These are phyloP conservation scores for Penicillium pancosmium DNA, from an alignment of 495 filamentous ascomycete species.

Conservation along the genomic window DNA sequence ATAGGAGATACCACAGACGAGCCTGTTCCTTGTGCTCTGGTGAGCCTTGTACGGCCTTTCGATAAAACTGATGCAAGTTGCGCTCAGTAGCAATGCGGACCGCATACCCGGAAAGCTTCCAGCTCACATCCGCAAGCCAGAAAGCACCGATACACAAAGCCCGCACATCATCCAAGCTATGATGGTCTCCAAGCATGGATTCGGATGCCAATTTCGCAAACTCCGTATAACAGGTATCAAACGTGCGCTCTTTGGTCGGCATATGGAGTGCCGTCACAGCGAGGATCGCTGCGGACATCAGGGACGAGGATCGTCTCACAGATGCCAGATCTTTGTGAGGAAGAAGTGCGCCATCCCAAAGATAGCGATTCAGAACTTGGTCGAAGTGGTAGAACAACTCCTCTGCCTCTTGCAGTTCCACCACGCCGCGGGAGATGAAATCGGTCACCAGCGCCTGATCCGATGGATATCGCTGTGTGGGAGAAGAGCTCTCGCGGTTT, in stretches of 20 bases:
- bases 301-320: constrained; percentile 52
- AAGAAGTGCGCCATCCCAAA: constrained; percentile 53
- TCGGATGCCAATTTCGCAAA: constrained; percentile 54
- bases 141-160: constrained; percentile 57
- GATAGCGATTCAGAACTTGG: constrained; percentile 54
- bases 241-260: constrained; percentile 46
- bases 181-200: constrained; percentile 54
- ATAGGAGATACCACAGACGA: constrained; percentile 56
- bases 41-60: constrained; percentile 50
- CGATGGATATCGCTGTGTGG: constrained; percentile 35
- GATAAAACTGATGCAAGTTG: constrained; percentile 52
- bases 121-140: constrained; percentile 58
- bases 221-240: constrained; percentile 55
- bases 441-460: constrained; percentile 51
- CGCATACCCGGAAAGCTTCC: constrained; percentile 59
- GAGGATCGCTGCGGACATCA: constrained; percentile 53
- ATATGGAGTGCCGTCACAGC: constrained; percentile 57
- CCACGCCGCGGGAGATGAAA: constrained; percentile 53
- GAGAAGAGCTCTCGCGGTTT: constrained; percentile 43
- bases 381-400: constrained; percentile 53
- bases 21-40: constrained; percentile 49
- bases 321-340: constrained; percentile 47
- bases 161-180: constrained; percentile 54
- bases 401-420: constrained; percentile 53
- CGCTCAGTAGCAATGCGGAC: constrained; percentile 60